Base-by-base conservation (phyloP, 2,329 filamentous ascomycete species). In the Ilyonectria destructans region DNA sequence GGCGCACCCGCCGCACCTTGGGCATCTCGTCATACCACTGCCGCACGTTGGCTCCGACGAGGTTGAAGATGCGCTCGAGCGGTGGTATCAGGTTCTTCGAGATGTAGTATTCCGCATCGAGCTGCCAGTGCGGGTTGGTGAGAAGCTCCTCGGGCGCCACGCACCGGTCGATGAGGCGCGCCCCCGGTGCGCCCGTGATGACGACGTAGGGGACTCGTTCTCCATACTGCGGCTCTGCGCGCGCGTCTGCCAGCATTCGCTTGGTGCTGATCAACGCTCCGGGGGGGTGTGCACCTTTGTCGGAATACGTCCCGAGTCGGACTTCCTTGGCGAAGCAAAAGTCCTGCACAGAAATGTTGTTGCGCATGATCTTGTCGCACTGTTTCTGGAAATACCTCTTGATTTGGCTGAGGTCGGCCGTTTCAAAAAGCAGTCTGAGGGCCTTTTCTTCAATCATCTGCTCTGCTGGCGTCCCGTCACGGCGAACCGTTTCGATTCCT, bases 11-110 rank as follows among this genome's bases (percentile, higher is more conserved):
- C 77, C 95, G 93, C 21, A 96, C 86, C 79, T 97, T 97, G 52
- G 96, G 96, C 94, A 98, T 97, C 81, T 98, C 95, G 70, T 97
- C 94, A 77, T 95, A 98, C 96, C 96, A 99, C 67, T 90, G 88
- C 19, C 93, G 85, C 0, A 98, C 93, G 78, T 96, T 97, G 35
- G 95, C 96, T 7, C 96, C 96, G 2, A 98, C 93, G 3, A 99
- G 91, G 77, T 96, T 97, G 84, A 99, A 98, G 71, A 99, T 98
- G 31, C 96, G 91, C 80, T 98, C 96, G 0, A 99, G 87, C 0
- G 96, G 96, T 6, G 96, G 96, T 57, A 99, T 97, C 9, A 99
- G 79, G 78, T 98, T 98, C 84, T 98, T 98, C 19, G 89, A 90
- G 76, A 99, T 98, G 83, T 99, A 99, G 82, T 99, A 99, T 74